These are phyloP conservation scores for Planoprotostelium fungivorum DNA, from an alignment of 78 protist genomes.

Conservation along the genomic window DNA sequence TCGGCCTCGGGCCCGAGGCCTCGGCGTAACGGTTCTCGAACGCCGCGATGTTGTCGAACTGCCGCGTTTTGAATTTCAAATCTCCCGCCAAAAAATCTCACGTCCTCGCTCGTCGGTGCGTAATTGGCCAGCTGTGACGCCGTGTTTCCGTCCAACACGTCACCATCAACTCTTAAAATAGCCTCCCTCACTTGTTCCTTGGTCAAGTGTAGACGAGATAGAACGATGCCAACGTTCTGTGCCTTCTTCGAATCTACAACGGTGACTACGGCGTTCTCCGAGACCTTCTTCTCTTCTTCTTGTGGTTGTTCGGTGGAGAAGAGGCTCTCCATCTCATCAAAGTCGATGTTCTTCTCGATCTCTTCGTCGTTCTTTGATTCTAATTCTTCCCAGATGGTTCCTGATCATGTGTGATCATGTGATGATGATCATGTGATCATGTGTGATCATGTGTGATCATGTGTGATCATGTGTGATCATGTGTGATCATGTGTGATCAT, in stretches of 20 bases:
- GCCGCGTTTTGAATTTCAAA: background rate
- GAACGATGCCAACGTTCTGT: constrained; percentile 34
- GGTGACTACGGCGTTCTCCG: constrained; percentile 37
- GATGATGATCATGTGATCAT: too few relatives aligned
- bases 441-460: too few relatives aligned
- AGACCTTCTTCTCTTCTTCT: constrained; percentile 38
- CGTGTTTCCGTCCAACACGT: background rate
- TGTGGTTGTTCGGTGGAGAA: background rate
- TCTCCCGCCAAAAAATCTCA: background rate
- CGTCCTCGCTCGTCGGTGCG: background rate
- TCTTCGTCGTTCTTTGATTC: background rate
- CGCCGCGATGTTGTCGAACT: background rate
- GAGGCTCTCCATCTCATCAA: background rate
- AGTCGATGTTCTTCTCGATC: background rate
- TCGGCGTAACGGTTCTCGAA: background rate
- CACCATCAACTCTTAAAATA: background rate
- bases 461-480: too few relatives aligned
- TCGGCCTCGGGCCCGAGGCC: background rate
- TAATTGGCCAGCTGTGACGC: background rate
- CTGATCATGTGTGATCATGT: too few relatives aligned
- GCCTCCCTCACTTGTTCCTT: background rate
- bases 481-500: too few relatives aligned
- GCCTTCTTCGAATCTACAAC: constrained; percentile 61
- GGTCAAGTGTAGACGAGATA: background rate
- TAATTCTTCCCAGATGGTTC: background rate